These are phyloP conservation scores for Neltuma alba DNA, from an alignment of 306 rosid genomes.

Conservation along the genomic window DNA sequence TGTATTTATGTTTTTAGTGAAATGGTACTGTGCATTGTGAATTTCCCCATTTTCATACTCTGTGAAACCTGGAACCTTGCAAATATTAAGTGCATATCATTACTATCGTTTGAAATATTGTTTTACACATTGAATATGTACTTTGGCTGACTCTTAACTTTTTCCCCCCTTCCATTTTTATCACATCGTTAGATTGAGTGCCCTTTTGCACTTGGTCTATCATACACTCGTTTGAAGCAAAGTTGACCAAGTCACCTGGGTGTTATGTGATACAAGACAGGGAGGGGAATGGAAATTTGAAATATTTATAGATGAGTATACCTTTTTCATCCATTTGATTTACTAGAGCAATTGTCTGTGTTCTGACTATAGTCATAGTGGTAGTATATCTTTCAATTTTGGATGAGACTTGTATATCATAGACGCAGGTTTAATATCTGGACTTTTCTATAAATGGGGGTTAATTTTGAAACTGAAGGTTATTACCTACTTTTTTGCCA, in stretches of 20 bases:
- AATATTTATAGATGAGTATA: slow-evolving; percentile 5
- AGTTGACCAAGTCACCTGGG: neutral
- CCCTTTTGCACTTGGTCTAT: neutral
- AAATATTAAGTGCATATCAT: slow-evolving; percentile 1
- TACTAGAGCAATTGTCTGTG: neutral
- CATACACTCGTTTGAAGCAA: slow-evolving; percentile 19
- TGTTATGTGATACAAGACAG: no score
- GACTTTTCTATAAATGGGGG: neutral
- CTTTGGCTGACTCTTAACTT: slow-evolving; percentile 3
- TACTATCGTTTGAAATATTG: neutral
- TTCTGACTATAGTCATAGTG: neutral
- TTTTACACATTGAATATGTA: slow-evolving; percentile 13
- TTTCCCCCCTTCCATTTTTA: neutral
- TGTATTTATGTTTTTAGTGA: slow-evolving; percentile 3
- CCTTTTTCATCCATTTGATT: neutral
- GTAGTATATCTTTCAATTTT: slow-evolving; percentile 8
- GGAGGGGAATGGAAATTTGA: slow-evolving; percentile 6
- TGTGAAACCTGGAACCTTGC: slow-evolving; percentile 2
- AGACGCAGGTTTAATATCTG: slow-evolving; percentile 21
- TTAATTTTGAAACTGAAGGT: slow-evolving; percentile 14
- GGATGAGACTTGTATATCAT: slow-evolving; percentile 15
- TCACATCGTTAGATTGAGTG: neutral
- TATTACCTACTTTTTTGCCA: slow-evolving; percentile 15
- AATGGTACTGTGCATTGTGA: neutral
- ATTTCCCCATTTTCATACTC: neutral